These are phyloP conservation scores for Auxenochlorella pyrenoidosa DNA, from an alignment of 139 green algal genomes.

Conservation along the genomic window DNA sequence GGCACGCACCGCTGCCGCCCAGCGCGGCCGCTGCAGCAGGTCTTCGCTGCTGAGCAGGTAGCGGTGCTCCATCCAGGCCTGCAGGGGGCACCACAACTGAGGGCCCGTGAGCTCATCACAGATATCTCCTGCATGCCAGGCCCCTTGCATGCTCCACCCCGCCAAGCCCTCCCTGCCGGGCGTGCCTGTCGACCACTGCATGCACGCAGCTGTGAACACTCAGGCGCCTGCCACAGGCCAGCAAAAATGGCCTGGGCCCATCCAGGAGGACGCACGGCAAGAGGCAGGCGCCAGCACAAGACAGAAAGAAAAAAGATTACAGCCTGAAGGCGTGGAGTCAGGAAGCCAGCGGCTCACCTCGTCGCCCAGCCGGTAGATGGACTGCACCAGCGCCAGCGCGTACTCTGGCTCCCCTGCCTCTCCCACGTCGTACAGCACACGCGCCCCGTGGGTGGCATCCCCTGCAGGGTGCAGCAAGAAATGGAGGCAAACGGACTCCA, in stretches of 20 bases:
- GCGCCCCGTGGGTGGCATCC: background rate
- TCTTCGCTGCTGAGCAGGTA: constrained; percentile 20
- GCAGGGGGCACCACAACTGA: background rate
- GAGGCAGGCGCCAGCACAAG: too few species aligned
- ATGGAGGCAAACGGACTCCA: too few species aligned
- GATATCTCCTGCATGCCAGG: background rate
- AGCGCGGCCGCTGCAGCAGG: constrained; percentile 9
- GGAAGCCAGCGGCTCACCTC: background rate
- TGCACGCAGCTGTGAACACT: too few species aligned
- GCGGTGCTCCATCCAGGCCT: constrained; percentile 33
- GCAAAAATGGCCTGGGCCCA: too few species aligned
- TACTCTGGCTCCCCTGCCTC: background rate
- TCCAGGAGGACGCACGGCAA: too few species aligned
- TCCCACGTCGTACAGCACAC: constrained; percentile 9
- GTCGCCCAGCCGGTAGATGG: constrained; percentile 20
- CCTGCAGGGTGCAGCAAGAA: background rate
- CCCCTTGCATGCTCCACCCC: too few species aligned
- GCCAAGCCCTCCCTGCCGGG: too few species aligned
- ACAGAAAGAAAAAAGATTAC: too few species aligned
- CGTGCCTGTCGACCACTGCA: too few species aligned
- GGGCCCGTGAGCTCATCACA: background rate
- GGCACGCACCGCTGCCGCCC: background rate
- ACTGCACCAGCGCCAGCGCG: background rate
- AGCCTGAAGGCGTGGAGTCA: too few species aligned
- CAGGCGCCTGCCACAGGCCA: too few species aligned